Evolutionary conservation across 1,284 basidiomycete species (phyloP).

Genomic region (Marasmius sp.): DNA sequence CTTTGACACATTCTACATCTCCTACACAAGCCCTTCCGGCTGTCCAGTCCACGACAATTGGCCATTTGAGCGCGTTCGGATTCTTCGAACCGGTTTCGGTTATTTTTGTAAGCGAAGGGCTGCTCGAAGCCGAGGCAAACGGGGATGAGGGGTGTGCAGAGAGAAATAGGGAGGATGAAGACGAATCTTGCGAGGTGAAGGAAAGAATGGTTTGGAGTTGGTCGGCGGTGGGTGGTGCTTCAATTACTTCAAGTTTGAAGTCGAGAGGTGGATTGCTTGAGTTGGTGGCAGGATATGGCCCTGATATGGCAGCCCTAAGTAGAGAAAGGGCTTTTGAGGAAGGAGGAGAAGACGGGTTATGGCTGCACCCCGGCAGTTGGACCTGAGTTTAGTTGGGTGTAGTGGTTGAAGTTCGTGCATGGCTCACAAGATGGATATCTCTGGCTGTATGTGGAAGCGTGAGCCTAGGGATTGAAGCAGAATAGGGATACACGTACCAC

Average conservation of each 20-base stretch:
- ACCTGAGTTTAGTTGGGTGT: background rate
- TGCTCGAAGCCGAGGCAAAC: conserved; percentile 27
- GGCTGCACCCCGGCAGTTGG: conserved; percentile 38
- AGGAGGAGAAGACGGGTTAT: conserved; percentile 60
- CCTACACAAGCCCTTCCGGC: conserved; percentile 65
- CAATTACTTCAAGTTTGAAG: conserved; percentile 72
- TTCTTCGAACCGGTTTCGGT: conserved; percentile 50
- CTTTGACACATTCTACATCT: conserved; percentile 63
- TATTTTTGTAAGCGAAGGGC: conserved; percentile 46
- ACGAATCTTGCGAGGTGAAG: conserved; percentile 47
- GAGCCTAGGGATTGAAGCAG: background rate
- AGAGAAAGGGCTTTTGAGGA: conserved; percentile 60
- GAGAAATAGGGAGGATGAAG: conserved; percentile 43
- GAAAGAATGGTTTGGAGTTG: conserved; percentile 67
- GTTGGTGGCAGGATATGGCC: conserved; percentile 56
- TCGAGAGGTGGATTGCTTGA: conserved; percentile 50
- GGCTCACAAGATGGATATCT: conserved; percentile 67
- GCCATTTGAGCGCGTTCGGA: conserved; percentile 67
- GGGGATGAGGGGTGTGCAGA: conserved; percentile 57
- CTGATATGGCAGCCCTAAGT: conserved; percentile 54
- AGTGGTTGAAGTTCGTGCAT: background rate
- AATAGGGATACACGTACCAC: conserved; percentile 12
- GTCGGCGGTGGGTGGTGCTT: conserved; percentile 62
- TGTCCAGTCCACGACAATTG: conserved; percentile 78
- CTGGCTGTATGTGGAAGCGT: conserved; percentile 38